Conservation (phyloP, 2,329 filamentous ascomycete genomes). For the Fusarium decemcellulare region DNA sequence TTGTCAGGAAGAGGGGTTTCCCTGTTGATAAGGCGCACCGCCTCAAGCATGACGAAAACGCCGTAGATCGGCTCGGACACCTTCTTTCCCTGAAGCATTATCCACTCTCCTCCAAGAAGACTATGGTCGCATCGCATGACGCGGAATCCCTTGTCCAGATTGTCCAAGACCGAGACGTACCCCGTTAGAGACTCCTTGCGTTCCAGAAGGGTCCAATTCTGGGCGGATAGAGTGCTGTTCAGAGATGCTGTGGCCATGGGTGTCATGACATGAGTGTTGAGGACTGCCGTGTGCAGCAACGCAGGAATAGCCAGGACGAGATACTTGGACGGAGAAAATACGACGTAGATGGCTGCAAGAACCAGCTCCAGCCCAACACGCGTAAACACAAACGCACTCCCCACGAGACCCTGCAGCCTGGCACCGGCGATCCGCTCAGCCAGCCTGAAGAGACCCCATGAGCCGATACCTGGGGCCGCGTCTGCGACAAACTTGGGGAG, state of each 20-base stretch:
- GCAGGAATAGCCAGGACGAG: conserved; percentile 79
- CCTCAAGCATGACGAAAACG: conserved; percentile 96
- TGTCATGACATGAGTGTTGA: conserved; percentile 82
- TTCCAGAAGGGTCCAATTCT: conserved; percentile 83
- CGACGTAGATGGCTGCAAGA: conserved; percentile 74
- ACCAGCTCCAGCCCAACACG: conserved; percentile 80
- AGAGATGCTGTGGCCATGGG: conserved; percentile 71
- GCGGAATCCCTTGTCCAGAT: conserved; percentile 77
- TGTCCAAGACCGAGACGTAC: conserved; percentile 93
- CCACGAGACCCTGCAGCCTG: conserved; percentile 67
- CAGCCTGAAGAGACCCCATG: conserved; percentile 76
- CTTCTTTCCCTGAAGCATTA: conserved; percentile 65
- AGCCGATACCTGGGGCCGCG: conserved; percentile 74
- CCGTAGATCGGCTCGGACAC: conserved; percentile 92
- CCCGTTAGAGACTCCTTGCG: conserved; percentile 90
- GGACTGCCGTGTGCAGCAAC: conserved; percentile 76
- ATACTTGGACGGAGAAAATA: conserved; percentile 77
- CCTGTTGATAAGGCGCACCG: conserved; percentile 83
- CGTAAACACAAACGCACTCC: conserved; percentile 74
- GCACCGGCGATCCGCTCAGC: conserved; percentile 58
- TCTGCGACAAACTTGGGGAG: conserved; percentile 73
- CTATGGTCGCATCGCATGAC: conserved; percentile 95
- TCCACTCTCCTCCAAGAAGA: conserved; percentile 93
- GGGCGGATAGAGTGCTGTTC: conserved; percentile 74
- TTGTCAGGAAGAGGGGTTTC: conserved; percentile 68